Percentiles rank a stretch among this genome's conserved stretches.
Conservation (phyloP, 306 rosid genomes). For the Corylus heterophylla region DNA sequence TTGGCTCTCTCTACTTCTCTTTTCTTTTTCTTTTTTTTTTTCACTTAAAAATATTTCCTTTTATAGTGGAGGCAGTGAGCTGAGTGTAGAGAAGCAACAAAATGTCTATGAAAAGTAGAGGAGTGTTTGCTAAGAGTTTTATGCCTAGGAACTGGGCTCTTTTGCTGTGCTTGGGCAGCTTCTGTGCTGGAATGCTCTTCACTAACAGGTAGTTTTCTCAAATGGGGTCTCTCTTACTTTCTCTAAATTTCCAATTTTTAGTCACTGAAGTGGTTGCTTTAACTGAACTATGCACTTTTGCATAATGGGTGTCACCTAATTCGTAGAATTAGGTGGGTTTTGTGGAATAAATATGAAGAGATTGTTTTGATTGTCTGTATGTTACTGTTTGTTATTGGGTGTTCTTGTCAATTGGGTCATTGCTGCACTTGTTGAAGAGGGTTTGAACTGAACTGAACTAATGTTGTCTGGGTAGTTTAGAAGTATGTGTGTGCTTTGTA, state of each 20-base stretch:
- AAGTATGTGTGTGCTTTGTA: conserved; percentile 5
- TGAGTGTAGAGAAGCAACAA: conserved; percentile 9
- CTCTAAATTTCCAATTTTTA: conserved; percentile 24
- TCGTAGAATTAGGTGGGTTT: conserved; percentile 10
- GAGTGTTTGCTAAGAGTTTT: conserved; percentile 48
- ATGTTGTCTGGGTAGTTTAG: background rate
- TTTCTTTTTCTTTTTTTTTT: background rate
- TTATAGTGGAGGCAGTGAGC: conserved; percentile 22
- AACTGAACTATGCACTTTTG: conserved; percentile 14
- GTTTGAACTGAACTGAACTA: conserved; percentile 11
- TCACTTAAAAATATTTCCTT: background rate
- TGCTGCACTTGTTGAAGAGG: conserved; percentile 15
- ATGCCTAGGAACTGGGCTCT: conserved; percentile 64
- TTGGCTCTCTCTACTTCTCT: background rate
- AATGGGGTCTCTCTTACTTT: conserved; percentile 32
- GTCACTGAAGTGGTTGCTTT: conserved; percentile 13
- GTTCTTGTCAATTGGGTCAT: conserved; percentile 10
- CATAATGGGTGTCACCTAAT: conserved; percentile 9
- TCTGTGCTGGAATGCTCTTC: conserved; percentile 83
- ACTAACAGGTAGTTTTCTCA: conserved; percentile 60
- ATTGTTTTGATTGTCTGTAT: background rate
- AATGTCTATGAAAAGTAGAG: conserved; percentile 70
- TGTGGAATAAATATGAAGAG: conserved; percentile 10
- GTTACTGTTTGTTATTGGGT: background rate
- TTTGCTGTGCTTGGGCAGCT: conserved; percentile 74